Evolutionary conservation across 164 flowering plant species (phyloP), one percentile per base, ranked within the genome.

Genomic region (Litsea cubeba): DNA sequence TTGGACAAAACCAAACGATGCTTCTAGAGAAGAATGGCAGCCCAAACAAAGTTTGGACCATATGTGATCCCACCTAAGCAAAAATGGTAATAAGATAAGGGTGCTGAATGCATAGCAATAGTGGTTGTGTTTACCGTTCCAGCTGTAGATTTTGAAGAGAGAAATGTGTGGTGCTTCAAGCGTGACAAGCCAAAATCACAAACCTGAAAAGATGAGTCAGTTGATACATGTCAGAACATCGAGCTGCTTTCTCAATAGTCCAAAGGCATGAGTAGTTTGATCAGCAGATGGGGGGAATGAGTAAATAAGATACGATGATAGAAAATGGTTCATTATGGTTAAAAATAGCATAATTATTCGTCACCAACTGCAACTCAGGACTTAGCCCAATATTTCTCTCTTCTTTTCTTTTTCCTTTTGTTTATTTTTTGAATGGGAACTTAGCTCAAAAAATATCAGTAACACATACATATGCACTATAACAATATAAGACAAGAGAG

Each of bases 161-260:
- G 85, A 81, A 88, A 95, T 22, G 99, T 95, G 75, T 93, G 92
- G 84, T 90, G 94, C 87, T 95, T 90, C 86, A 88, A 63, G 28
- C 99, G 93, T 70, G 99, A 95, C 85, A 95, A 84, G 35, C 99
- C 99, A 85, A 95, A 95, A 80, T 95, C 99, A 80, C 95, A 90
- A 26, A 94, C 98, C 98, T 92, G 81, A 46, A 80, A 69, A 54
- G 30, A 54, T 68, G 62, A 0, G 20, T 10, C 40, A 26, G 12
- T 12, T 62, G 54, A 18, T 15, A 65, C 46, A 40, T 40, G 10
- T 62, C 20, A 63, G 32, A 72, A 72, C 11, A 10, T 54, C 25
- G 28, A 7, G 28, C 7, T 40, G 54, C 23, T 46, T 68, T 40
- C 69, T 26, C 32, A 28, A 10, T 0, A 28, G 17, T 5, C 46